These are phyloP conservation scores for Termitomyces sp. DNA, from an alignment of 768 basidiomycete genomes.

Conservation along the genomic window DNA sequence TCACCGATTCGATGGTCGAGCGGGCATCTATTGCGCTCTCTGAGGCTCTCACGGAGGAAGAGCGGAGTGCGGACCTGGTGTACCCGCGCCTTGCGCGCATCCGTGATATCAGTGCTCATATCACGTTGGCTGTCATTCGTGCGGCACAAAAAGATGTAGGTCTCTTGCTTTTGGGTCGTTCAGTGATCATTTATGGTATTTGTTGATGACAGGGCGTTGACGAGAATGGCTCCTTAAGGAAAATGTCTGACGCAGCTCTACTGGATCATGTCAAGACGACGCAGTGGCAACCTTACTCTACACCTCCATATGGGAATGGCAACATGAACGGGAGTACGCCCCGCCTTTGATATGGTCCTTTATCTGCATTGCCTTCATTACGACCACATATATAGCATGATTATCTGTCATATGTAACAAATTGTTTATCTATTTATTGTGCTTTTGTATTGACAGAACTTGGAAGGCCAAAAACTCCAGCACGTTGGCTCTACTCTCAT, in stretches of 20 bases:
- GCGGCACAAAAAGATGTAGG: slow-evolving; percentile 60
- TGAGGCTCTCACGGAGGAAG: slow-evolving; percentile 49
- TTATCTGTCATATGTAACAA: too few species aligned
- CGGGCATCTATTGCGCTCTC: slow-evolving; percentile 59
- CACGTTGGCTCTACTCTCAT: not conserved
- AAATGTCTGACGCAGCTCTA: slow-evolving; percentile 41
- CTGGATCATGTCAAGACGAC: slow-evolving; percentile 45
- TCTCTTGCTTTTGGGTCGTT: not conserved
- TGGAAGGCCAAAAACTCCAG: not conserved
- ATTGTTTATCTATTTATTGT: too few species aligned
- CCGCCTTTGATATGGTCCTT: slow-evolving; percentile 19
- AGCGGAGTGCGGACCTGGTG: slow-evolving; percentile 47
- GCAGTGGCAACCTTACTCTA: slow-evolving; percentile 47
- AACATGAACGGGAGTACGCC: slow-evolving; percentile 13
- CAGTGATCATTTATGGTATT: not conserved
- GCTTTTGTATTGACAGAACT: not conserved
- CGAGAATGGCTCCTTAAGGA: slow-evolving; percentile 40
- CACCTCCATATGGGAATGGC: slow-evolving; percentile 9
- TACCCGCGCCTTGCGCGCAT: slow-evolving; percentile 68
- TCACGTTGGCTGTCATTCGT: slow-evolving; percentile 59
- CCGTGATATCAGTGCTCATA: slow-evolving; percentile 56
- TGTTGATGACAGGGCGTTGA: slow-evolving; percentile 32
- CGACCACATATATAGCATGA: not conserved
- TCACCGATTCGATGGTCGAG: slow-evolving; percentile 70
- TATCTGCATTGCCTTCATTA: not conserved